Base-by-base conservation (phyloP, 805 yeast species). In the Yarrowia deformans region DNA sequence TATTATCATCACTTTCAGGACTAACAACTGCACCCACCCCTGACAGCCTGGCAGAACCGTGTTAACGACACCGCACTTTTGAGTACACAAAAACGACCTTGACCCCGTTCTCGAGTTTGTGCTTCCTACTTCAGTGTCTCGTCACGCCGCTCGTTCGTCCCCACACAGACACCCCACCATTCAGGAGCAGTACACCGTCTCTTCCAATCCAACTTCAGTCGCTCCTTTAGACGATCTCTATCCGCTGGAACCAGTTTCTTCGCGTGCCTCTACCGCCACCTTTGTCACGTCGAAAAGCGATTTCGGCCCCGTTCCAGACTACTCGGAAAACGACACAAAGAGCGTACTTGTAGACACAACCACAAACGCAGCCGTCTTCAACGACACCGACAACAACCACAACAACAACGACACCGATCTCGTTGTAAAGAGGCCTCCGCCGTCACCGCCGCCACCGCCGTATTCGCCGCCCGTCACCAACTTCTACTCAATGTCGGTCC, bases 401-500 rank as follows among this genome's bases (percentile, higher is more conserved):
- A 12, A n/a, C 6, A 16, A 39, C 42, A 39, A 35, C 58, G n/a
- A n/a, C 58, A 7, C n/a, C n/a, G n/a, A 52, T 4, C 32, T 18
- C 2, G 58, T 32, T 6, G 39, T 43, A 43, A 16, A 19, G 9
- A 19, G 13, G 29, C 18, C 45, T 4, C 29, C 37, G n/a, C 10
- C 40, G 3, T 29, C 43, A 2, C 46, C 69, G 18, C 73, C 75
- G 2, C 75, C 76, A 0, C 76, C 76, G 18, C 76, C 76, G 1
- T 74, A 74, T 46, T 69, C 74, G 1, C 75, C 76, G 8, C 74
- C 73, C 3, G 61, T 72, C 14, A 46, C 72, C 7, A 48, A 66
- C 64, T 50, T 71, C 14, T 72, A 67, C 69, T 35, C 71, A 32
- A 74, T 74, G 77, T 72, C 75, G 8, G 66, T 74, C 13, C 72